phyloP scores from a whole-genome alignment of 495 filamentous ascomycete species.

The Parmelia sp. region DNA sequence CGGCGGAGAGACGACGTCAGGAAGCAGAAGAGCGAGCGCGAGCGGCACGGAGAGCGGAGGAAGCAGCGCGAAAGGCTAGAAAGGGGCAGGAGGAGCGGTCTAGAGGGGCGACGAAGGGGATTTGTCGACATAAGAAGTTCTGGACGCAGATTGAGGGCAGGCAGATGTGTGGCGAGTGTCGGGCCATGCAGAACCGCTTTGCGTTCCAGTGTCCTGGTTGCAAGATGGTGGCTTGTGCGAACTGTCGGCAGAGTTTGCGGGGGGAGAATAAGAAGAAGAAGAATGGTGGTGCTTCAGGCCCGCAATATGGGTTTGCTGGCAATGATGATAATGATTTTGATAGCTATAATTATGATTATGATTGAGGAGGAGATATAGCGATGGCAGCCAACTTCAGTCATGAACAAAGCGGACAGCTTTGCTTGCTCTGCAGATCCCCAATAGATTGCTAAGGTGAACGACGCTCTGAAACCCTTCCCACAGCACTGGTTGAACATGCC shows the following conservation, averaged over 20 bases:
- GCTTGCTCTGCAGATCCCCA: no score
- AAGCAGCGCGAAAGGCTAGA: not conserved
- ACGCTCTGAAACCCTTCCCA: no score
- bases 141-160: conserved; percentile 14
- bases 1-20: conserved; percentile 1
- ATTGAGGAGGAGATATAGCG: no score
- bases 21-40: conserved; percentile 3
- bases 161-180: conserved; percentile 9
- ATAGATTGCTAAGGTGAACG: no score
- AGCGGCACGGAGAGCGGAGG: not conserved
- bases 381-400: no score
- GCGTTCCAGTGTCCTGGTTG: conserved; percentile 17
- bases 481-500: no score
- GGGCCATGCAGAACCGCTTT: not conserved
- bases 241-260: conserved; percentile 6
- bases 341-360: no score
- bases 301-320: no score
- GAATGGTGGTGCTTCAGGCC: not conserved
- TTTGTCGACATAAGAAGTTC: conserved; percentile 8
- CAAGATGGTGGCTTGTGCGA: conserved; percentile 13
- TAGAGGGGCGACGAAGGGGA: not conserved
- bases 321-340: no score
- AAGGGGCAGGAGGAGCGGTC: not conserved
- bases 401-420: no score
- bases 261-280: not conserved